Percentiles rank a stretch among this genome's conserved stretches.
Conservation (phyloP, 768 basidiomycete species). For the Pilatotrama ljubarskyi region DNA sequence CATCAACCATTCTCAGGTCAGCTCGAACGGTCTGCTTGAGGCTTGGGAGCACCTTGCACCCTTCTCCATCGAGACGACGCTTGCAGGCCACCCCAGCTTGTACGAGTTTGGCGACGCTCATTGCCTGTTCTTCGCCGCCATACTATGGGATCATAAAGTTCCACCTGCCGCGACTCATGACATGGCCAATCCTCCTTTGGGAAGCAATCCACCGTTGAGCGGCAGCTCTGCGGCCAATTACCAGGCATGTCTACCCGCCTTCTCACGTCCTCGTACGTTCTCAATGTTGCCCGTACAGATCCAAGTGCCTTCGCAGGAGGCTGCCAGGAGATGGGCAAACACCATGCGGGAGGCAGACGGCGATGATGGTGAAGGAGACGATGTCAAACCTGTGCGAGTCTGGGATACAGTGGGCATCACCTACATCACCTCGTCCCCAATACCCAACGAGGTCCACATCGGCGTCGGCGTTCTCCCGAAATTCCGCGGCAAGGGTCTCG, state of each 20-base stretch:
- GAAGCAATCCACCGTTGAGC: too few species aligned
- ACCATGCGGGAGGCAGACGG: not conserved
- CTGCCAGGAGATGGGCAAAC: not conserved
- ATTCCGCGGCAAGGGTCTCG: conserved; percentile 45
- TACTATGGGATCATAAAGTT: not conserved
- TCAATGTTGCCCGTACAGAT: too few species aligned
- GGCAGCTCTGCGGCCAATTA: too few species aligned
- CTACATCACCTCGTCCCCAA: conserved; percentile 21
- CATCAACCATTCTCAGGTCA: not conserved
- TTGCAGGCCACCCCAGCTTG: not conserved
- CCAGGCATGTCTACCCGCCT: not conserved
- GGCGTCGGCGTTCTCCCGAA: conserved; percentile 49
- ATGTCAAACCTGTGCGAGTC: not conserved
- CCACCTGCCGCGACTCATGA: not conserved
- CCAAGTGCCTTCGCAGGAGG: too few species aligned
- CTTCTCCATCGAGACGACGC: conserved; percentile 10
- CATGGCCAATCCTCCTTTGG: too few species aligned
- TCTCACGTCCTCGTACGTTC: not conserved
- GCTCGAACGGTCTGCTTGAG: not conserved
- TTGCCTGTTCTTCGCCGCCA: conserved; percentile 19
- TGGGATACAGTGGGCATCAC: conserved; percentile 23
- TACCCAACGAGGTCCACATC: conserved; percentile 50
- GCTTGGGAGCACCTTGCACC: conserved; percentile 12
- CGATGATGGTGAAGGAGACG: not conserved
- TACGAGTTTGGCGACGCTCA: conserved; percentile 14